These are phyloP conservation scores for Globisporangium uncinulatum DNA, from an alignment of 352 stramenopile species.

Conservation along the genomic window DNA sequence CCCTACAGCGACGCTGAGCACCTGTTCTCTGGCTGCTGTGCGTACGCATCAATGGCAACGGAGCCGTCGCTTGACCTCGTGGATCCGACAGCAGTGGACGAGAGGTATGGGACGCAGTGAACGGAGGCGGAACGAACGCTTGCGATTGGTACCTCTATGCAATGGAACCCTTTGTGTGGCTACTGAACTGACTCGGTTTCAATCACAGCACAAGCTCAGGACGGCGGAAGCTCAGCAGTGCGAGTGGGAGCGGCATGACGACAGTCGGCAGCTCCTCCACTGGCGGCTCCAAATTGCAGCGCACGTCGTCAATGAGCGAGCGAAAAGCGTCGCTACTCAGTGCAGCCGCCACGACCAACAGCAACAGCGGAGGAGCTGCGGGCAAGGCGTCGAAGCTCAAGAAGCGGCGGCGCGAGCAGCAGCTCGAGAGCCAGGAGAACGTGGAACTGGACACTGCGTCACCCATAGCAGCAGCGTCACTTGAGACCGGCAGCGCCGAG, in stretches of 20 bases:
- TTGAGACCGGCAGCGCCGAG: conserved; percentile 13
- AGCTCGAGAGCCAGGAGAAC: conserved; percentile 16
- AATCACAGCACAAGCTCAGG: conserved; percentile 5
- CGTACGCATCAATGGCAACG: conserved; percentile 43
- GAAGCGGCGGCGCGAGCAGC: conserved; percentile 47
- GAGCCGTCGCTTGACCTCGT: conserved; percentile 54
- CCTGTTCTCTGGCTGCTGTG: conserved; percentile 74
- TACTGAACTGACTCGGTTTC: no score
- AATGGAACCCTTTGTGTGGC: no score
- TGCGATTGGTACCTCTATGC: background rate
- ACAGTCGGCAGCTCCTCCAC: background rate
- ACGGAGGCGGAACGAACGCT: background rate
- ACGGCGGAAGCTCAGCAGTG: conserved; percentile 34
- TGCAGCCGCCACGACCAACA: conserved; percentile 17
- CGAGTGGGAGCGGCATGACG: conserved; percentile 3
- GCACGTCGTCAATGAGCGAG: conserved; percentile 17
- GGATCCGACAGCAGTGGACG: conserved; percentile 23
- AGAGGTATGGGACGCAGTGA: background rate
- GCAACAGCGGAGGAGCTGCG: conserved; percentile 6
- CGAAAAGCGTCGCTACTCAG: conserved; percentile 11
- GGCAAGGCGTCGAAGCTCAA: conserved; percentile 42
- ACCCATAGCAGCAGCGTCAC: background rate
- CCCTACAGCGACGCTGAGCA: conserved; percentile 75
- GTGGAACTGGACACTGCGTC: conserved; percentile 2
- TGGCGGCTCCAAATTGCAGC: conserved; percentile 21